Conservation (phyloP, 352 stramenopile genomes). For the Pythium periplocum region DNA sequence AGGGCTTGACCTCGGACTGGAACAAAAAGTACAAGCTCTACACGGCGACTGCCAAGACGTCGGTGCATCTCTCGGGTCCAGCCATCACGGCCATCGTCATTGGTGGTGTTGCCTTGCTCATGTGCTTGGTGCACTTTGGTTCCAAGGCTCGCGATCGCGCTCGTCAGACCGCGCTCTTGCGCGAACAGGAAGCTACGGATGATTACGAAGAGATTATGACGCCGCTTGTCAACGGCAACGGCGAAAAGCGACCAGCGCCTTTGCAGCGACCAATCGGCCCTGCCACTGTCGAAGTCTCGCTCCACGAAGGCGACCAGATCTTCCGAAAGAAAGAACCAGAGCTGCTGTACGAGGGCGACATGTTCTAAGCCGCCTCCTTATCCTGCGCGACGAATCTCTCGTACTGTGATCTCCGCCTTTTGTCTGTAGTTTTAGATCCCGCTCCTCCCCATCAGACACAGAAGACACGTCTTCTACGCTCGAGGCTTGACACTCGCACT, state of each 20-base stretch:
- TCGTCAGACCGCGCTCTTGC: conserved; percentile 79
- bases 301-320: conserved; percentile 86
- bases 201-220: conserved; percentile 91
- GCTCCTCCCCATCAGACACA: too few relatives aligned
- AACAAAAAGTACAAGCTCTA: conserved; percentile 70
- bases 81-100: conserved; percentile 81
- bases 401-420: too few relatives aligned
- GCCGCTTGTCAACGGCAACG: conserved; percentile 60
- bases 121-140: conserved; percentile 79
- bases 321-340: conserved; percentile 82
- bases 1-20: conserved; percentile 58
- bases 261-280: conserved; percentile 65
- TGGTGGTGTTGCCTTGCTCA: conserved; percentile 71
- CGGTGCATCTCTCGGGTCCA: conserved; percentile 55
- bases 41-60: conserved; percentile 36
- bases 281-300: conserved; percentile 64
- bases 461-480: too few relatives aligned
- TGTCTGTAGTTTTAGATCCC: conserved; percentile 30
- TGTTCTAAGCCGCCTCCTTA: conserved; percentile 24
- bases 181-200: conserved; percentile 83
- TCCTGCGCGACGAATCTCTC: too few relatives aligned
- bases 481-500: too few relatives aligned
- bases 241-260: conserved; percentile 55
- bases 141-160: conserved; percentile 78
- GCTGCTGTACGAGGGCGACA: conserved; percentile 85